A percentile compares a stretch with the other conserved stretches of the same genome.
Conservation (phyloP, 192 early-diverging fungal species). For the Ambispora gerdemannii region DNA sequence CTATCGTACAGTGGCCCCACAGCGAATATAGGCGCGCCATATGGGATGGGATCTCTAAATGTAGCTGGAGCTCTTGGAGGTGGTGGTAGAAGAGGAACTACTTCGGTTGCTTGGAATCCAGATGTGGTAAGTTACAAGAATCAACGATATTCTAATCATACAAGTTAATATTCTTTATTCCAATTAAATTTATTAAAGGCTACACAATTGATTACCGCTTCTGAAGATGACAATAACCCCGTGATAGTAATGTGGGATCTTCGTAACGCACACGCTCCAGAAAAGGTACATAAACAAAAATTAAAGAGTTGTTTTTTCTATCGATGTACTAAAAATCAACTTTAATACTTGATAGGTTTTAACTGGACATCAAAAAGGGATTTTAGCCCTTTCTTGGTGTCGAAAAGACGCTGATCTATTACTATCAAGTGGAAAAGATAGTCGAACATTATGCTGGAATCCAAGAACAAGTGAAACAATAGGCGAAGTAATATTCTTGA, state of each 20-base stretch:
- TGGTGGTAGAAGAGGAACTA: constrained; percentile 70
- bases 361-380: constrained; percentile 84
- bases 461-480: constrained; percentile 76
- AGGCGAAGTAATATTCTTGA: constrained; percentile 59
- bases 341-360: constrained; percentile 50
- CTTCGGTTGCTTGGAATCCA: constrained; percentile 89
- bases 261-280: constrained; percentile 90
- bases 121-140: constrained; percentile 55
- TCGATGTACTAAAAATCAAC: too few species aligned
- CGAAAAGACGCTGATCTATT: constrained; percentile 89
- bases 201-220: constrained; percentile 89
- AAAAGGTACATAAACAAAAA: constrained; percentile 44
- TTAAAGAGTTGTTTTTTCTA: background rate
- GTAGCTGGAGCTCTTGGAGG: constrained; percentile 40
- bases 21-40: constrained; percentile 40
- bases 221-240: constrained; percentile 89
- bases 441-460: constrained; percentile 91
- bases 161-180: background rate
- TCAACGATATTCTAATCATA: background rate
- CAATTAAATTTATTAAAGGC: constrained; percentile 47
- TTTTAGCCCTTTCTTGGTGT: constrained; percentile 94
- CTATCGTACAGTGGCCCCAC: constrained; percentile 56
- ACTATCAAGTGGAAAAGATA: constrained; percentile 94
- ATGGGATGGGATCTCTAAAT: constrained; percentile 46
- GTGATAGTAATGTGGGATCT: constrained; percentile 93